Conservation (phyloP, 768 basidiomycete species). For the Lactifluus rugatus region DNA sequence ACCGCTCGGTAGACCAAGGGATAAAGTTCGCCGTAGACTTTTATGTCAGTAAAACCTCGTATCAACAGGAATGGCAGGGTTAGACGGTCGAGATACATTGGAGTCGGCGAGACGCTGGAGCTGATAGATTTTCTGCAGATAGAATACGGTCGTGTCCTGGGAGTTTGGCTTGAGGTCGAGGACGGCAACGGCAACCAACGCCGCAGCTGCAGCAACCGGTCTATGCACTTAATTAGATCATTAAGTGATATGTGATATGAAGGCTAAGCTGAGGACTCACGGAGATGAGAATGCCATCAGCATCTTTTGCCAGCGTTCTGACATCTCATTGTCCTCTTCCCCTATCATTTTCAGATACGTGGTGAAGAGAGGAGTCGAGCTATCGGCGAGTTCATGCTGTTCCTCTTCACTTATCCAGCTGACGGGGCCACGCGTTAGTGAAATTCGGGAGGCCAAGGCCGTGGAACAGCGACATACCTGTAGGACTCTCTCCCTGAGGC, state of each 20-base stretch:
- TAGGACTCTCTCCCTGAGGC: too few species aligned
- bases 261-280: neutral
- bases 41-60: too few species aligned
- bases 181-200: neutral
- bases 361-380: neutral
- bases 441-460: too few species aligned
- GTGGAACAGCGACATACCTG: too few species aligned
- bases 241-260: neutral
- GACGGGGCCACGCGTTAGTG: too few species aligned
- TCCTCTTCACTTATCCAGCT: too few species aligned
- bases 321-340: neutral
- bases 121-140: neutral
- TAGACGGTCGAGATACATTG: neutral
- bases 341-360: neutral
- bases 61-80: neutral
- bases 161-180: neutral
- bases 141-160: neutral
- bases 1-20: too few species aligned
- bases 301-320: neutral
- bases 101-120: neutral
- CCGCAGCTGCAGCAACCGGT: neutral
- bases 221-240: neutral
- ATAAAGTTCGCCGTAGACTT: too few species aligned
- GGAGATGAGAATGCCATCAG: neutral
- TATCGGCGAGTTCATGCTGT: neutral